A percentile compares a stretch with the other conserved stretches of the same genome.
These are phyloP conservation scores for Globisporangium rhizosaccharum DNA, from an alignment of 352 stramenopile species.

Conservation along the genomic window DNA sequence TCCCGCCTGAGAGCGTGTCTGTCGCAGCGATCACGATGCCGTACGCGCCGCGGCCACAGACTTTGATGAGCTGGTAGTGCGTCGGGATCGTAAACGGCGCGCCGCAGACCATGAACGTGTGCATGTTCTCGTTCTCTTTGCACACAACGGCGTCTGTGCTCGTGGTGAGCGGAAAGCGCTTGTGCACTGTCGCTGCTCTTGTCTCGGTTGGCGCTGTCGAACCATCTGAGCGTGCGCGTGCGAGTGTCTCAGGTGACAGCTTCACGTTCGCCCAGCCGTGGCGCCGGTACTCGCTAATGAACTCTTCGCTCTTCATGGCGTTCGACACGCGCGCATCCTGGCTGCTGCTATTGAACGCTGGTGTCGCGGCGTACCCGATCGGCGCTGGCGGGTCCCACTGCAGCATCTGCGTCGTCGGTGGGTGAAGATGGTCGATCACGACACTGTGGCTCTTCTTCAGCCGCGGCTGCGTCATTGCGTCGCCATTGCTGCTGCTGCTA, in stretches of 20 bases:
- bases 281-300: slow-evolving; percentile 38
- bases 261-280: slow-evolving; percentile 82
- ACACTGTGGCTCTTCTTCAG: slow-evolving; percentile 76
- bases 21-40: slow-evolving; percentile 88
- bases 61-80: slow-evolving; percentile 87
- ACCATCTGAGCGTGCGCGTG: slow-evolving; percentile 52
- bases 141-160: slow-evolving; percentile 56
- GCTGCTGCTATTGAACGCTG: slow-evolving; percentile 7
- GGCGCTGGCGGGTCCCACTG: slow-evolving; percentile 46
- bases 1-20: slow-evolving; percentile 72
- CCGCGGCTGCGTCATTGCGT: slow-evolving; percentile 32
- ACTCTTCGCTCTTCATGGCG: slow-evolving; percentile 34
- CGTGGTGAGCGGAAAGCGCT: slow-evolving; percentile 29
- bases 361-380: slow-evolving; percentile 31
- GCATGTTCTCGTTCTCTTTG: slow-evolving; percentile 85
- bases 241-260: slow-evolving; percentile 52
- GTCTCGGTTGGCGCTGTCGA: slow-evolving; percentile 24
- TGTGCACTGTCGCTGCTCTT: slow-evolving; percentile 22
- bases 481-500: neutral
- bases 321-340: slow-evolving; percentile 1
- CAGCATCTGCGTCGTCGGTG: slow-evolving; percentile 67
- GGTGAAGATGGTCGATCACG: slow-evolving; percentile 65
- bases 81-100: slow-evolving; percentile 81
- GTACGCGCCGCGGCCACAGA: slow-evolving; percentile 83
- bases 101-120: slow-evolving; percentile 88